A percentile compares a stretch with the other conserved stretches of the same genome.
phyloP scores from a whole-genome alignment of 495 filamentous ascomycete genomes.

The Penicillium argentinense region DNA sequence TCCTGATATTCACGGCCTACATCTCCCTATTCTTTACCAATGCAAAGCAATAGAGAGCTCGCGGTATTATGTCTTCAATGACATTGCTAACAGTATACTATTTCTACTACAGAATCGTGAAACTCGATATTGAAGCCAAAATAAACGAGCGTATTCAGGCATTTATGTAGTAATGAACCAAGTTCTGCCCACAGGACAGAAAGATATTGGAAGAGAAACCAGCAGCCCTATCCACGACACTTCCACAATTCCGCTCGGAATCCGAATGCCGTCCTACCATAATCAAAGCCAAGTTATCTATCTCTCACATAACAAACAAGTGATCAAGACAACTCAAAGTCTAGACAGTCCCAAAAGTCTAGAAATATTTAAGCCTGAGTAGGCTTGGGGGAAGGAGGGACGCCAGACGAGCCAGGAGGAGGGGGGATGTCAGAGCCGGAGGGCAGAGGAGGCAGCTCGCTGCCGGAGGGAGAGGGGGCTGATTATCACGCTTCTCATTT shows the following conservation, averaged over 20 bases:
- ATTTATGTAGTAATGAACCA: background rate
- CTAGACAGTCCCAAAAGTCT: conserved; percentile 8
- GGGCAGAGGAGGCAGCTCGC: background rate
- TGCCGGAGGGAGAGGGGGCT: background rate
- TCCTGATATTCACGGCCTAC: too few relatives aligned
- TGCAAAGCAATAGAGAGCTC: too few relatives aligned
- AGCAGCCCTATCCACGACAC: background rate
- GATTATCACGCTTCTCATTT: conserved; percentile 3
- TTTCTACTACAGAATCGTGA: too few relatives aligned
- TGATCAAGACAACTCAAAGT: conserved; percentile 3
- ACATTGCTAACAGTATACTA: too few relatives aligned
- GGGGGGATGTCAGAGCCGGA: background rate
- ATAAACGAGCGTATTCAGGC: background rate
- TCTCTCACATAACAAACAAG: too few relatives aligned
- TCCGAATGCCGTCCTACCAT: too few relatives aligned
- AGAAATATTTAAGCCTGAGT: conserved; percentile 1
- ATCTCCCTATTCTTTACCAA: too few relatives aligned
- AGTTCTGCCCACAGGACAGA: background rate
- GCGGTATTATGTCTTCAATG: too few relatives aligned
- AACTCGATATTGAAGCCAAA: background rate
- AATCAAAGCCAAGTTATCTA: too few relatives aligned
- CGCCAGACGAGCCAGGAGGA: background rate
- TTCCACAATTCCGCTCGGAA: too few relatives aligned
- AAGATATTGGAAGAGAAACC: background rate
- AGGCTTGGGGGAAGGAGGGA: background rate